These are phyloP conservation scores for Triangularia setosa DNA, from an alignment of 2,329 filamentous ascomycete genomes.

Conservation along the genomic window DNA sequence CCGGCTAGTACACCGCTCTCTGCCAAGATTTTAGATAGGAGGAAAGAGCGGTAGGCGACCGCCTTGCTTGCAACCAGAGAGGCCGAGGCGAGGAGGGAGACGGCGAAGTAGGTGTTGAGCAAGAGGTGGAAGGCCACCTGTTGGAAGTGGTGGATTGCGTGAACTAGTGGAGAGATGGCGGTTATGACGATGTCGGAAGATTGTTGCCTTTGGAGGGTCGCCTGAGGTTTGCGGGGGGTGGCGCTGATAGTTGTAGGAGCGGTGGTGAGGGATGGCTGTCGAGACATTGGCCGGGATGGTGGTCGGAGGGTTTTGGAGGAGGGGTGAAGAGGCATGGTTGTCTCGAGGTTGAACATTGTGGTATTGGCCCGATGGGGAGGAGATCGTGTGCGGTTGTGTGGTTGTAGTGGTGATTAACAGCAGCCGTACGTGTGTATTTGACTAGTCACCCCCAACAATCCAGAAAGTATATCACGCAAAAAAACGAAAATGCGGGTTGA, in stretches of 20 bases:
- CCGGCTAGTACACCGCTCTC: background rate
- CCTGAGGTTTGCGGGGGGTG: background rate
- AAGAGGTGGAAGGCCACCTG: constrained; percentile 21
- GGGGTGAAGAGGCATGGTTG: background rate
- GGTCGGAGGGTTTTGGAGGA: background rate
- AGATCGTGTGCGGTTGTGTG: background rate
- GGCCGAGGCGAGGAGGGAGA: constrained; percentile 14
- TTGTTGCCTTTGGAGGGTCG: background rate
- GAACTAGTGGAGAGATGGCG: constrained; percentile 18
- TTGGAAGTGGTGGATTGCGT: constrained; percentile 21
- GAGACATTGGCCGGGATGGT: background rate
- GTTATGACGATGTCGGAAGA: constrained; percentile 5
- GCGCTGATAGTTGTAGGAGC: background rate
- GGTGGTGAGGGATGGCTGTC: background rate
- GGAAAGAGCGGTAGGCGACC: constrained; percentile 17
- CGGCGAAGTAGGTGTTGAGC: constrained; percentile 21
- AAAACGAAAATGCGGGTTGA: background rate
- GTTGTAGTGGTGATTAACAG: background rate
- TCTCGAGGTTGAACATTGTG: background rate
- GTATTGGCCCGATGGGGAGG: no score
- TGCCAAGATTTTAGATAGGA: constrained; percentile 12
- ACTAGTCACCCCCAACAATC: background rate
- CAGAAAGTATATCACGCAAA: background rate
- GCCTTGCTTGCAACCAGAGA: constrained; percentile 18
- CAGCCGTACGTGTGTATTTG: background rate